phyloP scores from a whole-genome alignment of 371 early-diverging fungal genomes.

The Mortierella sp. region DNA sequence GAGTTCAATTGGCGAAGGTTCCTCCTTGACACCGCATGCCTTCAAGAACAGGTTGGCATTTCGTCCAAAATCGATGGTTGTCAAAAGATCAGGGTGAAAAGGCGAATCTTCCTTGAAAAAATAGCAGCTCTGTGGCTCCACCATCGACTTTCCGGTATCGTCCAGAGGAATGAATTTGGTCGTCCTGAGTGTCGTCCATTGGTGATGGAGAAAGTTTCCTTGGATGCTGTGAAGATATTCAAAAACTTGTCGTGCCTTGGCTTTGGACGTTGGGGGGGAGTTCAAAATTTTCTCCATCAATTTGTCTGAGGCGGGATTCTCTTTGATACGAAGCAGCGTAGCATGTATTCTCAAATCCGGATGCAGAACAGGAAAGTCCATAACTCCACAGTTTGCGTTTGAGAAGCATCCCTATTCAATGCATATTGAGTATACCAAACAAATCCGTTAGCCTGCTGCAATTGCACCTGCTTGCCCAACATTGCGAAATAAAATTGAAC shows the following conservation, averaged over 20 bases:
- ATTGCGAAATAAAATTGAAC: no score
- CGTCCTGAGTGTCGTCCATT: conserved; percentile 65
- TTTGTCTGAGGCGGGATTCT: conserved; percentile 65
- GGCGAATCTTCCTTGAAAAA: conserved; percentile 62
- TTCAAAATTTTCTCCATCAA: conserved; percentile 60
- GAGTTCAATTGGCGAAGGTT: conserved; percentile 82
- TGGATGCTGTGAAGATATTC: conserved; percentile 77
- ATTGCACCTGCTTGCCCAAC: no score
- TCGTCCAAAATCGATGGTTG: conserved; percentile 79
- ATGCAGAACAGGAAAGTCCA: conserved; percentile 77
- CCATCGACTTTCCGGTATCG: conserved; percentile 48
- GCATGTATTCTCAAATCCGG: conserved; percentile 64
- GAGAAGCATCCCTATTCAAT: conserved; percentile 64
- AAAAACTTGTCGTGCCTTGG: conserved; percentile 68
- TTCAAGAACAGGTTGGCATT: conserved; percentile 81
- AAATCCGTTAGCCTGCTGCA: no score
- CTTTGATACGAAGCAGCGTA: conserved; percentile 75
- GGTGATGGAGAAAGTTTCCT: conserved; percentile 59
- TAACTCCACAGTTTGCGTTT: conserved; percentile 67
- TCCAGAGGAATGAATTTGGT: conserved; percentile 76
- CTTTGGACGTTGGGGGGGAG: conserved; percentile 56
- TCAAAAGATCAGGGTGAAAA: conserved; percentile 68
- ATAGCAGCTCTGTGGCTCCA: conserved; percentile 67
- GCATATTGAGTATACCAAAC: background rate
- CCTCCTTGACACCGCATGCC: conserved; percentile 88